Conservation (phyloP, 176 grass and related monocot genomes). For the Zoysia pacifica region DNA sequence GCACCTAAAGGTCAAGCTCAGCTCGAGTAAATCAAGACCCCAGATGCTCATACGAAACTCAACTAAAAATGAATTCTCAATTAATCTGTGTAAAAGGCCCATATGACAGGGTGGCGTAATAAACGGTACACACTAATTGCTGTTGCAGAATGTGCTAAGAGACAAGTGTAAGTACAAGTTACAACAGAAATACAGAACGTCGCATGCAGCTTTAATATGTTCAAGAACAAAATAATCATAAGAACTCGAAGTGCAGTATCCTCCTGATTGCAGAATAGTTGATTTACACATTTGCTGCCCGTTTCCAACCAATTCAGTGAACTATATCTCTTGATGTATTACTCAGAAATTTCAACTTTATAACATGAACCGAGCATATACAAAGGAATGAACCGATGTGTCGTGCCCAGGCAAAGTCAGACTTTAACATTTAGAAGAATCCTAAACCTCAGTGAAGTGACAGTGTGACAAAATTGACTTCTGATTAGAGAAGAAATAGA, state of each 20-base stretch:
- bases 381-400: slow-evolving; percentile 36
- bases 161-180: background rate
- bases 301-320: background rate
- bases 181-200: slow-evolving; percentile 1
- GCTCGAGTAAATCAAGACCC: background rate
- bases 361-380: slow-evolving; percentile 38
- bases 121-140: slow-evolving; percentile 4
- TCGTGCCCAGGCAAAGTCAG: slow-evolving; percentile 20
- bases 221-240: slow-evolving; percentile 16
- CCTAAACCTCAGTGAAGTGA: slow-evolving; percentile 43
- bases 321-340: slow-evolving; percentile 30
- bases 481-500: slow-evolving; percentile 57
- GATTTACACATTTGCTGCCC: slow-evolving; percentile 22
- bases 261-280: slow-evolving; percentile 14
- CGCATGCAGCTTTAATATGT: slow-evolving; percentile 37
- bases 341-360: slow-evolving; percentile 22
- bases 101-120: background rate
- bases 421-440: slow-evolving; percentile 31
- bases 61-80: background rate
- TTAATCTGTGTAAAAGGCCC: background rate
- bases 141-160: background rate
- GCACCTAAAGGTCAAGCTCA: background rate
- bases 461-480: slow-evolving; percentile 66
- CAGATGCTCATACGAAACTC: background rate
- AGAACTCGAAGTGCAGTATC: slow-evolving; percentile 12